Evolutionary conservation across 441 rosid genomes (phyloP), one percentile per base, ranked within the genome.

Genomic region (Croton laevigatus): DNA sequence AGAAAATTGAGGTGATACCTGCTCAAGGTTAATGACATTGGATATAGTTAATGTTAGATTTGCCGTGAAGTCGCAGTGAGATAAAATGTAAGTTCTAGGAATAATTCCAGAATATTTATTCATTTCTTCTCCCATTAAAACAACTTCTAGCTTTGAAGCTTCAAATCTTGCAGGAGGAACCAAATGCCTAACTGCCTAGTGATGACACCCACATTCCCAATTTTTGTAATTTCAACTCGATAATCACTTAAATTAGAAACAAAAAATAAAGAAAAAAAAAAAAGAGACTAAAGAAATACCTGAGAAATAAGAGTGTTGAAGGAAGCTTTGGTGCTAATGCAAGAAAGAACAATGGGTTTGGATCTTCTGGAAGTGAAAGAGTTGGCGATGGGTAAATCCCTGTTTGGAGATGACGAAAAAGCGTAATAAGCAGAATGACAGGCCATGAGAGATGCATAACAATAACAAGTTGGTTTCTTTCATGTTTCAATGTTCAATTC

Each of bases 41-140:
- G 96, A 88, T 78, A 93, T 82, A 57, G 90, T 85, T 52, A 91
- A 80, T 66, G 94, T 93, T 62, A 93, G 83, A 76, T 93, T 84
- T 70, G 97, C 96, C 1, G 97, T 91, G 80, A 88, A 85, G 76
- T 91, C 97, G 73, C 97, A 91, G 74, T 93, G 98, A 19, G 98
- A 91, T 48, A 93, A 83, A 49, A 91, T 86, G 70, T 93, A 91
- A 13, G 96, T 80, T 69, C 91, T 83, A 4, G 96, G 97, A 57
- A 88, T 84, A 61, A 83, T 76, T 59, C 77, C 72, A 0, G 81
- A 82, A 66, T 73, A 81, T 40, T 72, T 76, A 64, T 83, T 76
- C 11, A 72, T 45, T 73, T 75, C 66, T 37, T 80, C 85, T 36
- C 74, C 87, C 73, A 74, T 46, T 68, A 86, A 76, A 5, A 83